Conservation (phyloP, 352 stramenopile species). For the Elongisporangium anandrum region DNA sequence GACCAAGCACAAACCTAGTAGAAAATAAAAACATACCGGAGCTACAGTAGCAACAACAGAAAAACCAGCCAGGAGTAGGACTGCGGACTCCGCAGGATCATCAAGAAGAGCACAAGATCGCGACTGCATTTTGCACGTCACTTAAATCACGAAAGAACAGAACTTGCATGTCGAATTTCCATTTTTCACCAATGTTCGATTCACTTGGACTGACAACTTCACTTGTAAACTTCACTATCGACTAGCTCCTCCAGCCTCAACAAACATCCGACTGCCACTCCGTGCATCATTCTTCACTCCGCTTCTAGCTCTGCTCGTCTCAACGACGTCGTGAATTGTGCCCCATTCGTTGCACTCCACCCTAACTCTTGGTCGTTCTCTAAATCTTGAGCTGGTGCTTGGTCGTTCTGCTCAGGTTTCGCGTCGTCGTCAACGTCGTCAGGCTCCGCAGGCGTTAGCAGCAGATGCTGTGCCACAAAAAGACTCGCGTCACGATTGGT, state of each 20-base stretch:
- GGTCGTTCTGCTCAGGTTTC: constrained; percentile 8
- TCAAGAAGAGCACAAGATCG: background rate
- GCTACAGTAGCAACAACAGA: background rate
- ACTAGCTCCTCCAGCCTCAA: background rate
- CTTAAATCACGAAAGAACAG: background rate
- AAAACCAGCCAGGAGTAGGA: background rate
- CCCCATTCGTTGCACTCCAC: background rate
- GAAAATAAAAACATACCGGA: background rate
- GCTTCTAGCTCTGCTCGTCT: background rate
- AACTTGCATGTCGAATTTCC: background rate
- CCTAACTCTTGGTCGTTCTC: too few species aligned
- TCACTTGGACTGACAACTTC: background rate
- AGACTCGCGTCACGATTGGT: constrained; percentile 88
- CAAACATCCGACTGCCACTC: background rate
- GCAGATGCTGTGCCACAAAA: constrained; percentile 88
- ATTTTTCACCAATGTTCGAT: background rate
- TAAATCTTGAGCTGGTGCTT: background rate
- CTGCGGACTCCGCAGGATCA: too few species aligned
- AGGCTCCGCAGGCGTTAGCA: constrained; percentile 48
- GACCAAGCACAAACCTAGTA: background rate
- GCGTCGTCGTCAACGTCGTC: constrained; percentile 13
- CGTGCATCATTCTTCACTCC: background rate
- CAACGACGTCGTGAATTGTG: background rate
- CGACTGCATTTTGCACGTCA: background rate
- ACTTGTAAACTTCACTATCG: background rate